Evolutionary conservation across 345 rosid species (phyloP).

Genomic region (Carallia pectinifolia): DNA sequence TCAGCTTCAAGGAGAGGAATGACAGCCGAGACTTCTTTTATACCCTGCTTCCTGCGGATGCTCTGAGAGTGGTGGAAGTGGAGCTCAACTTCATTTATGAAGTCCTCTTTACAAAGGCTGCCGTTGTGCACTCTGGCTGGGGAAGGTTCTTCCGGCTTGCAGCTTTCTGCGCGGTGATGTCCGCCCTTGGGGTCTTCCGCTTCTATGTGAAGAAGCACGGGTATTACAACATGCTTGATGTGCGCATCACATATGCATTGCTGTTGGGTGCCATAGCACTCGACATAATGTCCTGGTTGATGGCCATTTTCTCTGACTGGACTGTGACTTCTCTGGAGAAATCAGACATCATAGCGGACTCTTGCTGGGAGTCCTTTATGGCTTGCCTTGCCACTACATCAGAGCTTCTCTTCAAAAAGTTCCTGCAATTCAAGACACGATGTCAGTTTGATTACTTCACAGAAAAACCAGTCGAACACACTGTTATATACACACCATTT

Average conservation of each 20-base stretch:
- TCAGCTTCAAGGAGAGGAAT: constrained; percentile 49
- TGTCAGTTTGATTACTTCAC: neutral
- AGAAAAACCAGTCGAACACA: neutral
- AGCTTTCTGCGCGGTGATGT: constrained; percentile 26
- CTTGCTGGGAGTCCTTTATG: neutral
- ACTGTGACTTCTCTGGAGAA: constrained; percentile 29
- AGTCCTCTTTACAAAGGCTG: constrained; percentile 51
- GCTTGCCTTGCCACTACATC: neutral
- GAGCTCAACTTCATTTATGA: neutral
- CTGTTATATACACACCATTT: constrained; percentile 30
- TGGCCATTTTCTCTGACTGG: constrained; percentile 63
- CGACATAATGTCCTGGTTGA: constrained; percentile 43
- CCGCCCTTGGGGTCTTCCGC: constrained; percentile 36
- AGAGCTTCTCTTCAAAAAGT: neutral
- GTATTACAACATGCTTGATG: constrained; percentile 35
- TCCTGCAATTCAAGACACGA: constrained; percentile 22
- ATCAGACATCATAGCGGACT: constrained; percentile 15
- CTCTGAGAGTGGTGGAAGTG: too few relatives aligned
- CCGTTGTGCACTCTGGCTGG: constrained; percentile 30
- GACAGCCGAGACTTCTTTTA: constrained; percentile 47
- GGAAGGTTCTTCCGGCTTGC: constrained; percentile 35
- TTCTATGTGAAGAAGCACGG: constrained; percentile 27
- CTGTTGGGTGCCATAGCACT: constrained; percentile 48
- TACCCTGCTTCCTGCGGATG: neutral
- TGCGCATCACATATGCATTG: constrained; percentile 51